Evolutionary conservation across 306 rosid species (phyloP), one percentile per base, ranked within the genome.

Genomic region (Cucumis melo): DNA sequence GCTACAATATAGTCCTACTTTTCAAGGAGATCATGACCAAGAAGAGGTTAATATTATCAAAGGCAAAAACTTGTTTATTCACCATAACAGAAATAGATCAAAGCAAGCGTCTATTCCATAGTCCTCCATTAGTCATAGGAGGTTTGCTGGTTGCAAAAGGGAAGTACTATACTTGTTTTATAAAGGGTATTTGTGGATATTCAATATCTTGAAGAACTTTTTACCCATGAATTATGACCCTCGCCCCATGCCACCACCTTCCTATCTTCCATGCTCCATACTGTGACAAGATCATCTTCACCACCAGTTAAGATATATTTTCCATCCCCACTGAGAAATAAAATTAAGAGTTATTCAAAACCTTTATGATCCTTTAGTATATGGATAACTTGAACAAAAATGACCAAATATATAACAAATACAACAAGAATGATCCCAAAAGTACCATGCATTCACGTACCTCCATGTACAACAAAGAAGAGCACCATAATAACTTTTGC

Each of bases 211-310:
- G 76, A 27, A 10, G 5, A 71, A 16, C 57, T 7, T 71, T 46
- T 73, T 85, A 95, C 99, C 99, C 99, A 95, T 67, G 99, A 92
- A 74, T 81, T 92, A 83, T 95, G 99, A 48, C 99, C 99, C 87
- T 95, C 99, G 44, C 99, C 96, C 99, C 99, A 92, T 41, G 99
- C 99, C 66, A 95, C 96, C 82, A 95, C 91, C 83, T 92, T 95
- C 63, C 99, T 90, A 84, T 92, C 98, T 86, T 92, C 97, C 93
- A 92, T 88, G 87, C 99, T 90, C 99, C 99, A 95, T 81, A 95
- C 93, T 81, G 93, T 97, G 83, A 95, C 98, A 62, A 95, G 82
- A 90, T 95, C 99, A 66, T 95, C 99, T 90, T 95, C 99, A 53
- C 99, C 99, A 68, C 99, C 99, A 13, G 99, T 85, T 87, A 95